Base-by-base conservation (phyloP, 1,139 yeast species). In the Starmera stellimalicola region DNA sequence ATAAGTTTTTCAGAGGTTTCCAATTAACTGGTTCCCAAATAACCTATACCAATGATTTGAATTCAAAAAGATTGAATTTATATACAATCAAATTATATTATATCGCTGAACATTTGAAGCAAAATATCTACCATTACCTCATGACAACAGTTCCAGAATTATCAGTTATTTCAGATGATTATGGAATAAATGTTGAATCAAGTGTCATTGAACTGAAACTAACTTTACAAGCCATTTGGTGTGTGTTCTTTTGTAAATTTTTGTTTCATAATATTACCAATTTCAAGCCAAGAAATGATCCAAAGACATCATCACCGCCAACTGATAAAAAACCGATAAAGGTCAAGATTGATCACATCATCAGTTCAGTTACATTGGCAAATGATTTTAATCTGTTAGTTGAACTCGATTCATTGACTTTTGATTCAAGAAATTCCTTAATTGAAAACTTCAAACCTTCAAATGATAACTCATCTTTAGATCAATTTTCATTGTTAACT, bases 1-100 rank as follows among this genome's bases (percentile, higher is more conserved):
- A 30, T 15, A 11, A 23, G 4, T 6, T 5, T 4, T 30, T 30
- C n/a, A 30, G 33, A 30, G 33, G 33, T 7, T 30, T 30, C 9
- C 33, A 30, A 25, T 24, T 25, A 5, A 18, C 26, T 11, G 12
- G 14, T 18, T 22, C 26, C 4, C 24, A 24, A 18, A 5, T 30
- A 5, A 7, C 17, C 6, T 16, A 25, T 9, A 16, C 24, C n/a
- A 12, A 25, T 22, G n/a, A 10, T 16, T 10, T 1, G 11, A 12
- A 8, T 12, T 6, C n/a, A 8, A 30, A 30, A 7, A 12, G 15
- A 14, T 3, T 30, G 6, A n/a, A 14, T 9, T 14, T 25, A 12
- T 20, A 23, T 7, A 16, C 14, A 4, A 6, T 10, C 6, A 30
- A 18, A 14, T 7, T 30, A 7, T 30, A 18, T 15, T 18, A 30